Evolutionary conservation across 345 rosid genomes (phyloP).

Genomic region (Salix exigua): DNA sequence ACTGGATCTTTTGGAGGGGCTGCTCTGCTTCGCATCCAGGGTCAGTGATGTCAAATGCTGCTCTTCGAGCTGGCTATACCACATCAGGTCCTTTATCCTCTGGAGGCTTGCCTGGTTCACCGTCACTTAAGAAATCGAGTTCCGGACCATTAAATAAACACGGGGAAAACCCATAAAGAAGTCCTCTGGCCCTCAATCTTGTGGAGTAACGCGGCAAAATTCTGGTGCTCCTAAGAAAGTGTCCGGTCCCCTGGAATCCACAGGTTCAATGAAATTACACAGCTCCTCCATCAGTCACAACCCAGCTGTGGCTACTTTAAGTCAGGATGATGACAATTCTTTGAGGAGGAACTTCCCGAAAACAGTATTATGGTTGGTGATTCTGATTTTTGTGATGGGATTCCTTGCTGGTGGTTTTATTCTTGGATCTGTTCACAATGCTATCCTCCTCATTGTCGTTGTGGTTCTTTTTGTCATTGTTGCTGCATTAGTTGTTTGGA

Average conservation of each 20-base stretch:
- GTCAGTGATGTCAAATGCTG: conserved; percentile 8
- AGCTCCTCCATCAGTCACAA: conserved; percentile 8
- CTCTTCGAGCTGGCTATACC: conserved; percentile 17
- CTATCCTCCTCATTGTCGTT: conserved; percentile 64
- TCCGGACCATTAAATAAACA: conserved; percentile 24
- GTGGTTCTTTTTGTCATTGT: conserved; percentile 57
- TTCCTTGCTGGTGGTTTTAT: conserved; percentile 84
- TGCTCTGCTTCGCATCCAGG: conserved; percentile 8
- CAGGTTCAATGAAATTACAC: conserved; percentile 11
- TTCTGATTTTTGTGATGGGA: conserved; percentile 67
- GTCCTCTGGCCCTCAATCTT: conserved; percentile 23
- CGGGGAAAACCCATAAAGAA: conserved; percentile 20
- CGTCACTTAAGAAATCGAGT: conserved; percentile 18
- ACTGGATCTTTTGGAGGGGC: conserved; percentile 17
- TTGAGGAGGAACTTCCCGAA: conserved; percentile 62
- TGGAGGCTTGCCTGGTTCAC: conserved; percentile 16
- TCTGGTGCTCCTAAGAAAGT: conserved; percentile 17
- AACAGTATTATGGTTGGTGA: conserved; percentile 62
- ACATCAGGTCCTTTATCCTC: conserved; percentile 23
- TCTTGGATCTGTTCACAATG: conserved; percentile 79
- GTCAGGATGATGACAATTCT: conserved; percentile 36
- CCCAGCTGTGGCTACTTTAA: conserved; percentile 16
- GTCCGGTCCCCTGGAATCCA: conserved; percentile 17
- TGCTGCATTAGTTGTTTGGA: conserved; percentile 63
- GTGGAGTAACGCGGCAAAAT: conserved; percentile 17